These are phyloP conservation scores for Russula dissimulans DNA, from an alignment of 768 basidiomycete species.

Conservation along the genomic window DNA sequence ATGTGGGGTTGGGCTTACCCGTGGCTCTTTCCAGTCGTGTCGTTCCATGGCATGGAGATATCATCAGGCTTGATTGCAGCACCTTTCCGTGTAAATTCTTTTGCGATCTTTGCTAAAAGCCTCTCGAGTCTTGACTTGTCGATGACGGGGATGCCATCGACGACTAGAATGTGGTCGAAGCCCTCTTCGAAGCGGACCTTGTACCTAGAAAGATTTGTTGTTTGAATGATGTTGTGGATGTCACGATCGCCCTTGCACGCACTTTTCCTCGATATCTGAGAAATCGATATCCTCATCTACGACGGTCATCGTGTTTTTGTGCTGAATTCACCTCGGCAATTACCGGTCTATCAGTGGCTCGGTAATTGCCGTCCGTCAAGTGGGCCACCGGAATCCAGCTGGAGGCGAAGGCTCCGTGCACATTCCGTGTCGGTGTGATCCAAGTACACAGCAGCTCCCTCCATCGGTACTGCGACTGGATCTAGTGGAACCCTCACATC, in stretches of 20 bases:
- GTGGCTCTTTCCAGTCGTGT: slow-evolving; percentile 74
- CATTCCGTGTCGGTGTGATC: no score
- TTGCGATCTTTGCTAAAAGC: slow-evolving; percentile 70
- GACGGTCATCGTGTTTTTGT: slow-evolving; percentile 9
- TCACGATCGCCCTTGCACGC: background rate
- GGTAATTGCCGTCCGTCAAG: no score
- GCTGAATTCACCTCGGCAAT: background rate
- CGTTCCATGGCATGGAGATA: slow-evolving; percentile 86
- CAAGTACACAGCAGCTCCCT: no score
- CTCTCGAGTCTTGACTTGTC: slow-evolving; percentile 78
- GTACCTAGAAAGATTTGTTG: slow-evolving; percentile 48
- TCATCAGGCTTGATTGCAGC: slow-evolving; percentile 64
- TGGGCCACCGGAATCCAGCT: no score
- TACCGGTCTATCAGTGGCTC: no score
- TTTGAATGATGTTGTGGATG: background rate
- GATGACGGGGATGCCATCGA: slow-evolving; percentile 88
- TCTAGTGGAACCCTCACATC: no score
- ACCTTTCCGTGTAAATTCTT: slow-evolving; percentile 79
- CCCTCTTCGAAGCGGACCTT: slow-evolving; percentile 75
- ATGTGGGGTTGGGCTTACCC: slow-evolving; percentile 48
- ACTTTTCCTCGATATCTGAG: slow-evolving; percentile 21
- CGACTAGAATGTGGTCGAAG: slow-evolving; percentile 84
- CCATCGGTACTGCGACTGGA: no score
- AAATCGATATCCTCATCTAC: slow-evolving; percentile 16
- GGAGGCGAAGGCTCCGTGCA: no score